Base-by-base conservation (phyloP, 805 yeast species). In the Pichia phayaonensis region DNA sequence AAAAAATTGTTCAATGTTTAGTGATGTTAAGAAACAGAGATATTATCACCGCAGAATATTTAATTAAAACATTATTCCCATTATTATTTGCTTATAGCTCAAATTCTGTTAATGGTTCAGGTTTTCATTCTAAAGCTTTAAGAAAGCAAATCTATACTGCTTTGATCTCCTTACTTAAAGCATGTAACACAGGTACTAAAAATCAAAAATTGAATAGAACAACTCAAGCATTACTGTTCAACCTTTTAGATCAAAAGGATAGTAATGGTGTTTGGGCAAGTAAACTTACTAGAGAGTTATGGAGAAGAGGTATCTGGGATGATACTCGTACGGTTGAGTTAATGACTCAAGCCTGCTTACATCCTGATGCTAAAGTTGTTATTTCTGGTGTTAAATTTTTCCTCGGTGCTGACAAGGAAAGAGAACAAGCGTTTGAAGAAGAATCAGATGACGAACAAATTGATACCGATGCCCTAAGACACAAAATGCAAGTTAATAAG, bases 271-370 rank as follows among this genome's bases (percentile, higher is more conserved):
- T 94, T 23, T 94, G 98, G 97, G 97, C 98, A 8, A 87, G 97
- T 3, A 90, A 89, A 61, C 72, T 94, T 51, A 90, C 97, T 6
- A 79, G 98, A 64, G 98, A 94, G 67, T 72, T 94, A 47, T 94
- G 99, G 99, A 80, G 96, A 72, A 79, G 98, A 64, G 96, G 96
- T 62, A 86, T 94, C 52, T 94, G 99, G 99, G 97, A 90, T 66
- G 99, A 94, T 66, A 79, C 96, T 0, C 76, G 97, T 61, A 85
- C 98, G 0, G 96, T 94, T n/a, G 99, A 94, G 68, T 81, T 94
- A 61, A 90, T 94, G 98, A 84, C 95, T 1, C 94, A 89, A 60
- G 97, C 98, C 1, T 89, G 97, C 2, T 69, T 88, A 54, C 97
- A 90, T 62, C 83, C 84, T 16, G 96, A 94, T 60, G 72, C 75